These are phyloP conservation scores for Phoenix roebelenii DNA, from an alignment of 176 grass and related monocot genomes.

Conservation along the genomic window DNA sequence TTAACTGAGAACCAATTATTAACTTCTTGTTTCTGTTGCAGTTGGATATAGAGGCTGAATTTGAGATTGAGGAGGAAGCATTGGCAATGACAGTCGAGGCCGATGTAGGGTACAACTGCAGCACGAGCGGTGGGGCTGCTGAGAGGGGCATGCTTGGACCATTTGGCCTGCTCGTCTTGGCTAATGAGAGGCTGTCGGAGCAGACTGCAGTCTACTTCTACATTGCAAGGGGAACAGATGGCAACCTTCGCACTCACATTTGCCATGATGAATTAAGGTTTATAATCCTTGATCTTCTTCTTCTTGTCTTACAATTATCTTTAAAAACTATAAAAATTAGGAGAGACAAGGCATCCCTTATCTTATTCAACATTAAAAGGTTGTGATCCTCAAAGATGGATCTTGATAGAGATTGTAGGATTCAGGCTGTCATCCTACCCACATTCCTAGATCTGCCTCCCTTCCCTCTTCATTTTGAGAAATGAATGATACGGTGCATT, in stretches of 20 bases:
- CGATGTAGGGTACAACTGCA: slow-evolving; percentile 68
- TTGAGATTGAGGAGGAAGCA: slow-evolving; percentile 33
- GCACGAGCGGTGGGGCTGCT: slow-evolving; percentile 53
- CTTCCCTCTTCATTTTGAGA: too few relatives aligned
- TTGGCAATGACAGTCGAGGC: slow-evolving; percentile 20
- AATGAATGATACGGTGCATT: too few relatives aligned
- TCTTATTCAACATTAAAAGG: too few relatives aligned
- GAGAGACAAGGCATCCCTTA: too few relatives aligned
- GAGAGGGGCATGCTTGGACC: slow-evolving; percentile 44
- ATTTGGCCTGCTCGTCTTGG: slow-evolving; percentile 68
- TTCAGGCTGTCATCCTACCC: too few relatives aligned
- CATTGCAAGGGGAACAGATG: slow-evolving; percentile 43
- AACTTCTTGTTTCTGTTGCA: slow-evolving; percentile 9
- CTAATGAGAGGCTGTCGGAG: slow-evolving; percentile 38
- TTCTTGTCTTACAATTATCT: too few relatives aligned
- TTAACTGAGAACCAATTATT: too few relatives aligned
- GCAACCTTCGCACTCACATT: slow-evolving; percentile 51
- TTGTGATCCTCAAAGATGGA: too few relatives aligned
- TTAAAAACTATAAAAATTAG: too few relatives aligned
- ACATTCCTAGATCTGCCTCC: too few relatives aligned
- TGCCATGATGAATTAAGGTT: slow-evolving; percentile 78
- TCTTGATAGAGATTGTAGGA: too few relatives aligned
- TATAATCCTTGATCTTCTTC: neutral
- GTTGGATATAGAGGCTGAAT: slow-evolving; percentile 74
- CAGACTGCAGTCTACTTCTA: slow-evolving; percentile 88